A percentile compares a stretch with the other conserved stretches of the same genome.
Conservation (phyloP, 2,329 filamentous ascomycete genomes). For the Rhytidhysteron rufulum region DNA sequence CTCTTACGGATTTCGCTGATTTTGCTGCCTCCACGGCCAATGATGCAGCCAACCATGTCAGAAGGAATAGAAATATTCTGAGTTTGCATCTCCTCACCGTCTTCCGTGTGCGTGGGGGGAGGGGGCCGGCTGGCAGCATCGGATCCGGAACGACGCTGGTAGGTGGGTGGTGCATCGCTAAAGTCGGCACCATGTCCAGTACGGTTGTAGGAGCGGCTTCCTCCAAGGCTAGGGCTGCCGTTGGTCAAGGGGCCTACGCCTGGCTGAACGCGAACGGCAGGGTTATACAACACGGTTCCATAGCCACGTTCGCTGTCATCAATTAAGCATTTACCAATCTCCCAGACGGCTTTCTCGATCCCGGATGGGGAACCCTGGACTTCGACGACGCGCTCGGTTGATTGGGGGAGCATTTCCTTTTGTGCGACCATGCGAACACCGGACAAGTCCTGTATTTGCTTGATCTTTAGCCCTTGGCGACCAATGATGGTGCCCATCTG, state of each 20-base stretch:
- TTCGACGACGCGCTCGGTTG: constrained; percentile 95
- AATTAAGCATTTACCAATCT: constrained; percentile 97
- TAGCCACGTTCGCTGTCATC: constrained; percentile 98
- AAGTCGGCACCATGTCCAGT: constrained; percentile 98
- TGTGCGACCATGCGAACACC: constrained; percentile 98
- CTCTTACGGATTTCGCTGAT: constrained; percentile 98
- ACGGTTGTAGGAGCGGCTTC: constrained; percentile 70
- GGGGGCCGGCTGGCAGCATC: constrained; percentile 74
- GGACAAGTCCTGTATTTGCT: constrained; percentile 96
- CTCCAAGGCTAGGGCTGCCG: constrained; percentile 43
- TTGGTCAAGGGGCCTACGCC: constrained; percentile 51
- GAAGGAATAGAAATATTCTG: constrained; percentile 99
- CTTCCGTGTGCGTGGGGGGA: constrained; percentile 83
- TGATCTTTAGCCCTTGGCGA: constrained; percentile 94
- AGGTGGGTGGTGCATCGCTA: constrained; percentile 71
- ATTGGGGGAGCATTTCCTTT: constrained; percentile 99
- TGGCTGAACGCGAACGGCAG: constrained; percentile 79
- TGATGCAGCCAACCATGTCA: constrained; percentile 99
- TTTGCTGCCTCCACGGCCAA: constrained; percentile 90
- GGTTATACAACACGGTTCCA: constrained; percentile 96
- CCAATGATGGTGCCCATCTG: constrained; percentile 99
- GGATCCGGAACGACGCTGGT: constrained; percentile 76
- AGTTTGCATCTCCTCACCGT: constrained; percentile 95
- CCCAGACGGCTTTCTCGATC: constrained; percentile 95
- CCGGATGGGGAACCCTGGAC: constrained; percentile 92